Percentiles rank a stretch among this genome's conserved stretches.
Evolutionary conservation across 2,329 filamentous ascomycete genomes (phyloP).

Genomic region (Diaporthe australafricana): DNA sequence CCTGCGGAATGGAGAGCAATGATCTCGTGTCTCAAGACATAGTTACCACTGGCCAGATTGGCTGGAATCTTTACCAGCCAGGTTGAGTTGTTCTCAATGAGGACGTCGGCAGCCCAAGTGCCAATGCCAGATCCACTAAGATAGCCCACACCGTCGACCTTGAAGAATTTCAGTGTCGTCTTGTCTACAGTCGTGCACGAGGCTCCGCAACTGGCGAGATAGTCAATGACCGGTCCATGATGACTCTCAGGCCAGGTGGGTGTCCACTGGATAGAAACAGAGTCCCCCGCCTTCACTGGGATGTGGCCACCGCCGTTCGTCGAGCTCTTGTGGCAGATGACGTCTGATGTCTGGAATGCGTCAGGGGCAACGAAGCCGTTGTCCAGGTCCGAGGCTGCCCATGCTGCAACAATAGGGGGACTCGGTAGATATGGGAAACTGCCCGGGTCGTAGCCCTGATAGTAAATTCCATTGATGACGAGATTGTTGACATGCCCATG

Average conservation of each 20-base stretch:
- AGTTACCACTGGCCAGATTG: conserved; percentile 54
- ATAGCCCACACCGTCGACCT: conserved; percentile 47
- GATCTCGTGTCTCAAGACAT: conserved; percentile 59
- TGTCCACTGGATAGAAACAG: conserved; percentile 40
- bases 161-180: conserved; percentile 50
- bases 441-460: conserved; percentile 31
- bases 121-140: conserved; percentile 43
- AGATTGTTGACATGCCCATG: conserved; percentile 36
- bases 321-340: conserved; percentile 51
- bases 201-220: conserved; percentile 49
- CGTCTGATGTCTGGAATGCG: conserved; percentile 47
- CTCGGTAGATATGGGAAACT: conserved; percentile 16
- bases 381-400: conserved; percentile 39
- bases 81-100: conserved; percentile 58
- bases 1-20: conserved; percentile 57
- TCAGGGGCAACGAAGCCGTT: conserved; percentile 54
- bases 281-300: conserved; percentile 45
- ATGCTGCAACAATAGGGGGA: conserved; percentile 33
- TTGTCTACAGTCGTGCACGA: conserved; percentile 50
- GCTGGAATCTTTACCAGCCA: conserved; percentile 56
- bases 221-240: conserved; percentile 49
- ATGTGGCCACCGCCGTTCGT: conserved; percentile 45
- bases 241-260: conserved; percentile 34
- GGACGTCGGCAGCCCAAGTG: conserved; percentile 52
- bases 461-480: conserved; percentile 36